phyloP scores from a whole-genome alignment of 2,329 filamentous ascomycete species.

The Diatrype stigma region DNA sequence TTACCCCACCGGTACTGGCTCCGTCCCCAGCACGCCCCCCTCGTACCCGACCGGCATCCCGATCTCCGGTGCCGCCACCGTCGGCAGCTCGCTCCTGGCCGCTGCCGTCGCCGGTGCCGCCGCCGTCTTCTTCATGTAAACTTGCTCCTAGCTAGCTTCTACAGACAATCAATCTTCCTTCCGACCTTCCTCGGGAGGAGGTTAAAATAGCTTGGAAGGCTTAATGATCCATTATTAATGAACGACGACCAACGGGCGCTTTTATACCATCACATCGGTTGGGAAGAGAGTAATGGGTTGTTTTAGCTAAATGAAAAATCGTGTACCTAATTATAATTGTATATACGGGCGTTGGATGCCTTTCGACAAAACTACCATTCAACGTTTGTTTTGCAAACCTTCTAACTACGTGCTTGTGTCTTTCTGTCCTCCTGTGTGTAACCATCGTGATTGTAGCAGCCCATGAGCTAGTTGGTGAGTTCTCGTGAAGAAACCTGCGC shows the following conservation, averaged over 20 bases:
- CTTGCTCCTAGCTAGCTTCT: constrained; percentile 20
- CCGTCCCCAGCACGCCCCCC: constrained; percentile 29
- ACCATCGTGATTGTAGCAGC: not conserved
- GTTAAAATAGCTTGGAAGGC: constrained; percentile 38
- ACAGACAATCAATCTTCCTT: constrained; percentile 32
- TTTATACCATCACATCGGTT: no score
- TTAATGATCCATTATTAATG: constrained; percentile 34
- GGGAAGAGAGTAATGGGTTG: no score
- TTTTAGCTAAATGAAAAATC: constrained; percentile 24
- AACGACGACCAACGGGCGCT: constrained; percentile 26
- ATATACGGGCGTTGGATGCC: constrained; percentile 21
- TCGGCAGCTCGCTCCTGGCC: constrained; percentile 50
- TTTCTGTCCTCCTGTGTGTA: not conserved
- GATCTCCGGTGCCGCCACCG: constrained; percentile 46
- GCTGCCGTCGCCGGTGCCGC: constrained; percentile 52
- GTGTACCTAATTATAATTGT: constrained; percentile 46
- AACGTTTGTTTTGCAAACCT: constrained; percentile 3
- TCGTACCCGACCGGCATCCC: constrained; percentile 31
- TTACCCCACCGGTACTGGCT: constrained; percentile 16
- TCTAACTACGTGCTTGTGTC: not conserved
- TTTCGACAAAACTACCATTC: constrained; percentile 12
- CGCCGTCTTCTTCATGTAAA: constrained; percentile 53
- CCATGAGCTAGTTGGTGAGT: no score
- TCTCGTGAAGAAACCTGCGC: no score
- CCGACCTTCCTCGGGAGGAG: no score